These are phyloP conservation scores for Botrytis medusae DNA, from an alignment of 2,329 filamentous ascomycete species.

Conservation along the genomic window DNA sequence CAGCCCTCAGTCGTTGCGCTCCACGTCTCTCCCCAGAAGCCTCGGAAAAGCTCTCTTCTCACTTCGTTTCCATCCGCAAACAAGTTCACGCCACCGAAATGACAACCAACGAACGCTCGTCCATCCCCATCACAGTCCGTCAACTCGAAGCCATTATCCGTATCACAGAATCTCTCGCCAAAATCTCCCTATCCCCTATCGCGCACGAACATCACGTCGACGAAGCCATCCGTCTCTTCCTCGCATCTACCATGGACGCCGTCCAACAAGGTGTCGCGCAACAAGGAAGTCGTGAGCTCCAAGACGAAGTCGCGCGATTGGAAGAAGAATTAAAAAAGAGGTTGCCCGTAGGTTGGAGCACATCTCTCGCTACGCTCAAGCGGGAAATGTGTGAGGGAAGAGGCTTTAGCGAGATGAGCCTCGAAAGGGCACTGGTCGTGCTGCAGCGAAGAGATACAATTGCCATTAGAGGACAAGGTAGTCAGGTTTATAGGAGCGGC, in stretches of 20 bases:
- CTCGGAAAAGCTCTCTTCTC: conserved; percentile 91
- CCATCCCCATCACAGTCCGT: conserved; percentile 95
- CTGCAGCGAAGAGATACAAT: conserved; percentile 86
- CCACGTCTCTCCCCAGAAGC: conserved; percentile 87
- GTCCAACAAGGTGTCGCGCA: conserved; percentile 80
- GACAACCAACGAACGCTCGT: conserved; percentile 84
- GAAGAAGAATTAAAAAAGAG: conserved; percentile 86
- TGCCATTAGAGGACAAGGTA: conserved; percentile 74
- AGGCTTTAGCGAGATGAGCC: conserved; percentile 81
- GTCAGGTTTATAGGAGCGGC: conserved; percentile 72
- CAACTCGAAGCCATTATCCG: conserved; percentile 96
- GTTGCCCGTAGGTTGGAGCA: conserved; percentile 93
- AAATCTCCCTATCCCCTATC: conserved; percentile 80
- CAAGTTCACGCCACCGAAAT: conserved; percentile 91
- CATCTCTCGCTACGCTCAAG: conserved; percentile 79
- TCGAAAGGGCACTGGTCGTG: conserved; percentile 82
- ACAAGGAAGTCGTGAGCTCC: conserved; percentile 81
- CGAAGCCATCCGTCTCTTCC: conserved; percentile 93
- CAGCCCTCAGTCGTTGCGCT: conserved; percentile 71
- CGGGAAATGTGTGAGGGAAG: conserved; percentile 91
- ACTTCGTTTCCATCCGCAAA: conserved; percentile 93
- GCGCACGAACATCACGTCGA: conserved; percentile 92
- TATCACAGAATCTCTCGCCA: conserved; percentile 94
- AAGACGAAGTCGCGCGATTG: conserved; percentile 83
- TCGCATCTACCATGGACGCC: conserved; percentile 96